phyloP scores from a whole-genome alignment of 768 basidiomycete genomes.

The Kwoniella heveanensis region DNA sequence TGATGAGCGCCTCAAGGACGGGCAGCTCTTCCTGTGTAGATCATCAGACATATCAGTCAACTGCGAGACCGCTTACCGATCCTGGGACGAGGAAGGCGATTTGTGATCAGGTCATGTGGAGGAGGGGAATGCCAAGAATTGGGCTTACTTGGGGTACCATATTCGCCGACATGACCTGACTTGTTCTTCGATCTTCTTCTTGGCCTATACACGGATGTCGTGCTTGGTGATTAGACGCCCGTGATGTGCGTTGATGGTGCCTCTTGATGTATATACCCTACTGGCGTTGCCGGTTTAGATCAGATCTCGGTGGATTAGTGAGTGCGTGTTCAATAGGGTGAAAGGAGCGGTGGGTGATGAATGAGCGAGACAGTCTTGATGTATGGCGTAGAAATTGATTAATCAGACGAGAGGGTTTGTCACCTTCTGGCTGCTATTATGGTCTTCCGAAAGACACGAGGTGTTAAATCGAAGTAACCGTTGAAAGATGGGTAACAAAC shows the following conservation, averaged over 20 bases:
- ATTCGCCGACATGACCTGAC: slow-evolving; percentile 19
- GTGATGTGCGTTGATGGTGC: background rate
- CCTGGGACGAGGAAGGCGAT: too few relatives aligned
- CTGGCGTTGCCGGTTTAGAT: background rate
- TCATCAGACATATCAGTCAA: background rate
- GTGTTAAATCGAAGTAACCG: too few relatives aligned
- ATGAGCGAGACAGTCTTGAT: too few relatives aligned
- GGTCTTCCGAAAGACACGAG: background rate
- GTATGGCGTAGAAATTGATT: too few relatives aligned
- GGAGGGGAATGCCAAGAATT: slow-evolving; percentile 3
- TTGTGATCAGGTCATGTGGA: background rate
- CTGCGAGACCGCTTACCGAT: too few relatives aligned
- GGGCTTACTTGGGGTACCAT: slow-evolving; percentile 49
- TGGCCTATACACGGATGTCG: background rate
- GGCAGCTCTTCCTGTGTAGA: slow-evolving; percentile 69
- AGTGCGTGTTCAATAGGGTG: background rate
- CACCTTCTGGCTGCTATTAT: too few relatives aligned
- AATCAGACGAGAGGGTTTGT: too few relatives aligned
- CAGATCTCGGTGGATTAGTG: too few relatives aligned
- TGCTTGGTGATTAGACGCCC: background rate
- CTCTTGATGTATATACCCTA: background rate
- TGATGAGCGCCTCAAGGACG: slow-evolving; percentile 91
- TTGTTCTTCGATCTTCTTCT: background rate
- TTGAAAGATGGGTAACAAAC: background rate
- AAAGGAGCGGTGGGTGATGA: background rate